A percentile compares a stretch with the other conserved stretches of the same genome.
Evolutionary conservation across 2,329 filamentous ascomycete genomes (phyloP).

Genomic region (Paecilomyces sp.): DNA sequence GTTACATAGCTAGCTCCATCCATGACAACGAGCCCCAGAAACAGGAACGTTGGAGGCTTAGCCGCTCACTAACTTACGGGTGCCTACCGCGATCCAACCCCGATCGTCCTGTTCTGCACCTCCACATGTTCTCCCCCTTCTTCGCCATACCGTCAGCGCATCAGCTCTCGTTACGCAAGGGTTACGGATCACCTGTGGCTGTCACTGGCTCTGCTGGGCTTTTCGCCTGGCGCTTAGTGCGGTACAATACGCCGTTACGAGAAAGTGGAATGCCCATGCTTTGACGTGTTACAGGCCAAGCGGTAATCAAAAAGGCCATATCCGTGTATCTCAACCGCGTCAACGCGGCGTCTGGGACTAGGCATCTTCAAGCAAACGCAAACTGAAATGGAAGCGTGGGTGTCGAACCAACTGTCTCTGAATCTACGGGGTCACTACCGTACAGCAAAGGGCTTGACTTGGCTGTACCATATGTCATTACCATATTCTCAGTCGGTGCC

Average conservation of each 20-base stretch:
- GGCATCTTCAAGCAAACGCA: not conserved
- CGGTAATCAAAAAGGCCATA: not conserved
- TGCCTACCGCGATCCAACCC: not conserved
- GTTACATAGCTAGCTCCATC: not conserved
- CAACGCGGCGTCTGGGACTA: not conserved
- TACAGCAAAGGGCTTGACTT: not conserved
- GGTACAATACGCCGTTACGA: not conserved
- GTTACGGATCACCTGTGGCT: slow-evolving; percentile 6
- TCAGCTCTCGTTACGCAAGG: slow-evolving; percentile 18
- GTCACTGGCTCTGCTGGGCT: slow-evolving; percentile 1
- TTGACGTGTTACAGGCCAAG: not conserved
- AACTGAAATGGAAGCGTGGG: not conserved
- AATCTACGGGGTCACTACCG: too few relatives aligned
- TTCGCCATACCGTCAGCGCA: slow-evolving; percentile 12
- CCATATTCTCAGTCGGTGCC: not conserved
- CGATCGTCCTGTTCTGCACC: not conserved
- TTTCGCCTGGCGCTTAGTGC: not conserved
- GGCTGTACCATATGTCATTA: not conserved
- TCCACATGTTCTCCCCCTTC: not conserved
- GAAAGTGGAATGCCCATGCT: not conserved
- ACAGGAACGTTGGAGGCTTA: not conserved
- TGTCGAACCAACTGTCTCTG: not conserved
- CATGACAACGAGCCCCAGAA: not conserved
- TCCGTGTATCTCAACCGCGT: not conserved
- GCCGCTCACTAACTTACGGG: not conserved